Evolutionary conservation across 176 grass and related monocot species (phyloP), one percentile per base, ranked within the genome.

Genomic region (Hyparrhenia diplandra): DNA sequence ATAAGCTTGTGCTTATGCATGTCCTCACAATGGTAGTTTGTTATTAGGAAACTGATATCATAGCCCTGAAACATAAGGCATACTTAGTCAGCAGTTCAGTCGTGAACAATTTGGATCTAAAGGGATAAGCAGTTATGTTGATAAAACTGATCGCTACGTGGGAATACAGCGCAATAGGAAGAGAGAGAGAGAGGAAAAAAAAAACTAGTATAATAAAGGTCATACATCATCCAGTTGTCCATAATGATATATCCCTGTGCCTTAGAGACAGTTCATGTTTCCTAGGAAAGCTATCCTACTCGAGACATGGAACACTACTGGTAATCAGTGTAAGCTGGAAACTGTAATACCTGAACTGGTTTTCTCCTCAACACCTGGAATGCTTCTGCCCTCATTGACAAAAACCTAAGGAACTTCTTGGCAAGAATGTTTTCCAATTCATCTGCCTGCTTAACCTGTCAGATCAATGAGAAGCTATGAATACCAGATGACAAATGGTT

Each of bases 1-100:
- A 98, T 98, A 73, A 98, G 92, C 67, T 98, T 95, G 39, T 98
- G 92, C 64, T 98, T 98, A 76, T 94, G 95, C 92, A 93, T 98
- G 42, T 93, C 95, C 75, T 94, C 90, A 32, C 95, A 98, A 51
- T 98, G 92, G 71, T 98, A 98, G 63, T 98, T 98, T 82, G 95
- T 98, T 94, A 98, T 92, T 52, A 98, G 88, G 71, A 98, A 94
- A 87, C 95, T 98, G 59, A 98, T 98, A 74, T 98, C 95, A 84
- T 92, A 98, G 57, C 95, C 92, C 95, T 94, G 92, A 59, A 87
- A 86, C 17, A 79, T 43, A 47, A 34, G 75, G 64, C 6, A 20
- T 46, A 52, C 25, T 73, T 25, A 36, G 54, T 1, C 24, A 54
- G 10, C 40, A 77, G 65, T 31, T 20, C 13, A 49, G 65, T 10